Base-by-base conservation (phyloP, 1,284 basidiomycete genomes). In the Somion occarium region DNA sequence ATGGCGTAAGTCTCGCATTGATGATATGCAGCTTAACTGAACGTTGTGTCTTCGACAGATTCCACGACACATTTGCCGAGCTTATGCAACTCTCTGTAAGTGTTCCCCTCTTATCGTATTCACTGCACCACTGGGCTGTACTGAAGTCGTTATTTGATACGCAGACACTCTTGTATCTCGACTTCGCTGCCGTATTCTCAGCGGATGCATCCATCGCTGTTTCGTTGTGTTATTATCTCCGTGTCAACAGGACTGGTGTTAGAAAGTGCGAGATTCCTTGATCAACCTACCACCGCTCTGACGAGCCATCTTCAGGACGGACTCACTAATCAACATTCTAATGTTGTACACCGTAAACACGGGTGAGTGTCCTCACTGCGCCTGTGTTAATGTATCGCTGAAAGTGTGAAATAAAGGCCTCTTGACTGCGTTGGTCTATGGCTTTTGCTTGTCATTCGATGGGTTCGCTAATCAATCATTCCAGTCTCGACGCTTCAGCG, bases 351-450 rank as follows among this genome's bases (percentile, higher is more conserved):
- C 65, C 12, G 65, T 73, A 53, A 70, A 71, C 47, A 70, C 70
- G 2, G 66, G 69, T 64, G 42, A 49, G 61, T 44, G 23, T 7
- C 43, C 3, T 49, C 43, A 19, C 23, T 25, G 27, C 44, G 49
- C 49, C 5, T 44, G 5, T 15, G 18, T 48, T 23, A 20, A 39
- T 43, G 49, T 23, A 26, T 34, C 9, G 3, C 18, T 19, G 9
- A 48, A n/a, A 7, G 26, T 12, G 39, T 11, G 3, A 15, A 22
- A 22, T 30, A 26, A 24, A 69, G 67, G 67, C 19, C 43, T 67
- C 4, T 68, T 82, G 37, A 79, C 80, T 25, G 74, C 75, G 79
- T 80, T 58, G 46, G 57, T 57, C 19, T 53, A 52, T 37, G 55
- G 38, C 38, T 39, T 20, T 15, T 5, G 13, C n/a, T 3, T 39